Evolutionary conservation across 495 filamentous ascomycete genomes (phyloP).

Genomic region (Choiromyces venosus): DNA sequence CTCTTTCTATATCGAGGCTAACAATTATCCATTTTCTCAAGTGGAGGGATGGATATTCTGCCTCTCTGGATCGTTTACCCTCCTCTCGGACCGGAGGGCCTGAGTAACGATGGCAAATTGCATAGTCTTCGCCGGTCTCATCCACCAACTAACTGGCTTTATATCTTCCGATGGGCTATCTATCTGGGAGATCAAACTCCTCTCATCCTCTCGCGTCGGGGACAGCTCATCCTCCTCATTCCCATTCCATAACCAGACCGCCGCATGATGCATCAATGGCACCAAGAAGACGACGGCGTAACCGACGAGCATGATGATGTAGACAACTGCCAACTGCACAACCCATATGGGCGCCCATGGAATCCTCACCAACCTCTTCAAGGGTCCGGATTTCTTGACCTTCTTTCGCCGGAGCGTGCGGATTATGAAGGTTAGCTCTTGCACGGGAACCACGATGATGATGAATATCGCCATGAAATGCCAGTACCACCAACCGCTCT

Average conservation of each 20-base stretch:
- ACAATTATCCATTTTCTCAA: not conserved
- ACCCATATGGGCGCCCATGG: not conserved
- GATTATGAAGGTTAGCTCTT: constrained; percentile 3
- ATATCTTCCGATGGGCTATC: not conserved
- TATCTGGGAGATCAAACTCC: not conserved
- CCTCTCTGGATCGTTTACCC: not conserved
- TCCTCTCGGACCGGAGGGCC: not conserved
- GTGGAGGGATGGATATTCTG: not conserved
- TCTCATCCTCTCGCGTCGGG: not conserved
- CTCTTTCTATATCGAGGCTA: not conserved
- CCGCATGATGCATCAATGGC: not conserved
- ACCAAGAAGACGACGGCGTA: not conserved
- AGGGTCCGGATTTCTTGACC: not conserved
- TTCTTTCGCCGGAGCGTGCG: not conserved
- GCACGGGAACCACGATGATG: not conserved
- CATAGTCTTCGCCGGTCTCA: not conserved
- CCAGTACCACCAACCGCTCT: not conserved
- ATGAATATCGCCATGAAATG: not conserved
- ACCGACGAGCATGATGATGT: not conserved
- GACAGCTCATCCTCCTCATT: no score
- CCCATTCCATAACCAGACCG: not conserved
- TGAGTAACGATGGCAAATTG: not conserved
- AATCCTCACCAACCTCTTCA: not conserved
- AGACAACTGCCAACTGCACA: not conserved
- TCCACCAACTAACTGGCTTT: not conserved